Evolutionary conservation across 2,329 filamentous ascomycete genomes (phyloP).

Genomic region (Amphichorda felina): DNA sequence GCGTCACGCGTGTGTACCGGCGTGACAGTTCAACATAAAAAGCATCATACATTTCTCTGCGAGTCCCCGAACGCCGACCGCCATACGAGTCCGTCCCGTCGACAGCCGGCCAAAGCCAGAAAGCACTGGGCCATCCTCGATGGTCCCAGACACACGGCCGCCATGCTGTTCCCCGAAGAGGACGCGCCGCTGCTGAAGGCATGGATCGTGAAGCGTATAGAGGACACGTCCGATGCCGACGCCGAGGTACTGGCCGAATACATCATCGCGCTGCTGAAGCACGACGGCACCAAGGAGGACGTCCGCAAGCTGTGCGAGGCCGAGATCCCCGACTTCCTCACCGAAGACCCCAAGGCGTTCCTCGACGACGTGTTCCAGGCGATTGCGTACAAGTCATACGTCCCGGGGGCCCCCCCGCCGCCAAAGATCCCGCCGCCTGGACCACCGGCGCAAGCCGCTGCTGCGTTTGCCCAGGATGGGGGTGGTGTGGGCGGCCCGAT

Average conservation of each 20-base stretch:
- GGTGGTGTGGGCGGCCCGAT: neutral
- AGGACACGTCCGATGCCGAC: constrained; percentile 72
- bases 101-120: no score
- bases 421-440: constrained; percentile 9
- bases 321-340: constrained; percentile 65
- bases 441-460: neutral
- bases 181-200: constrained; percentile 55
- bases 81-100: no score
- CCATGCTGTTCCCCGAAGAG: constrained; percentile 51
- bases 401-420: constrained; percentile 38
- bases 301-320: constrained; percentile 57
- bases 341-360: constrained; percentile 45
- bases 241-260: constrained; percentile 76
- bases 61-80: no score
- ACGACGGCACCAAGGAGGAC: constrained; percentile 52
- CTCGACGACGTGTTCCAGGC: constrained; percentile 60
- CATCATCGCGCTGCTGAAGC: constrained; percentile 63
- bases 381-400: constrained; percentile 49
- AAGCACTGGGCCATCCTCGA: no score
- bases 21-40: no score
- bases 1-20: no score
- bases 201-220: constrained; percentile 68
- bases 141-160: constrained; percentile 5
- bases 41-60: no score
- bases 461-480: neutral